These are phyloP conservation scores for Cytospora piceae DNA, from an alignment of 2,329 filamentous ascomycete species.

Conservation along the genomic window DNA sequence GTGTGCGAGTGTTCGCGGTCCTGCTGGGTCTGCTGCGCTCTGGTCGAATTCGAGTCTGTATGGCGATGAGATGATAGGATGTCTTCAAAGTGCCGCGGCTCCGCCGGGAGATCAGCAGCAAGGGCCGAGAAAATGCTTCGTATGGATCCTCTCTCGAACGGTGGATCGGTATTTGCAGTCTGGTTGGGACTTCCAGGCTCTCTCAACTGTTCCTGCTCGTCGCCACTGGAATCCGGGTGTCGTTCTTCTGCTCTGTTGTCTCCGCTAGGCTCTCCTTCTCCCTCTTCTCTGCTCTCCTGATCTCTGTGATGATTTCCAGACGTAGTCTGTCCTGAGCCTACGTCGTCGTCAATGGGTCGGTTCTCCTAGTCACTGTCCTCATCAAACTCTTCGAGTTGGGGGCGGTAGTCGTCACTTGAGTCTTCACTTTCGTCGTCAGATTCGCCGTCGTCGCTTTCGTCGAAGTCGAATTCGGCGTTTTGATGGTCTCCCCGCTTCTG, in stretches of 20 bases:
- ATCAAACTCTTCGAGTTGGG: not conserved
- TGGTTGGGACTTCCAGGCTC: not conserved
- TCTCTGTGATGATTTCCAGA: not conserved
- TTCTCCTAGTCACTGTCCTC: not conserved
- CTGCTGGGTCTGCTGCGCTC: not conserved
- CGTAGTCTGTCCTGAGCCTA: not conserved
- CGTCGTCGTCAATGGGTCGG: not conserved
- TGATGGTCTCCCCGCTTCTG: not conserved
- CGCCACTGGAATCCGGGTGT: not conserved
- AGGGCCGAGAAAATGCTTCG: not conserved
- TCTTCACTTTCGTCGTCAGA: not conserved
- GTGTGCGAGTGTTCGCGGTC: not conserved
- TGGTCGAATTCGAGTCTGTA: not conserved
- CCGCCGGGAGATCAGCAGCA: not conserved
- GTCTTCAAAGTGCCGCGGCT: not conserved
- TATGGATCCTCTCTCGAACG: not conserved
- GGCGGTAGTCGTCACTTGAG: not conserved
- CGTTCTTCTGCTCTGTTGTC: not conserved
- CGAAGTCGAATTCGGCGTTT: not conserved
- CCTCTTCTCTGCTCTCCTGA: not conserved
- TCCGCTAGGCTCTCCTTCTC: not conserved
- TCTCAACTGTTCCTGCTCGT: not conserved
- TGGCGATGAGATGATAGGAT: not conserved
- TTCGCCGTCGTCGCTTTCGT: not conserved
- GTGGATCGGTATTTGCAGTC: no score